Conservation (phyloP, 306 rosid genomes). For the Medicago truncatula region MtrunA17r5.0-ANR NC_053042.1:2907001-2907500, state of each 20-base stretch:
- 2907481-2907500: constrained; percentile 62
- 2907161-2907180: constrained; percentile 66
- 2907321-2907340: constrained; percentile 81
- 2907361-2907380: constrained; percentile 96
- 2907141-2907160: constrained; percentile 49
- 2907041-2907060: neutral
- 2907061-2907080: neutral
- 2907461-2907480: constrained; percentile 52
- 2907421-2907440: constrained; percentile 48
- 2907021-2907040: neutral
- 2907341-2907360: constrained; percentile 94
- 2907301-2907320: constrained; percentile 66
- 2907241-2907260: constrained; percentile 39
- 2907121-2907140: constrained; percentile 48
- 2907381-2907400: constrained; percentile 85
- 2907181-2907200: constrained; percentile 67
- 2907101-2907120: constrained; percentile 43
- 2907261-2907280: constrained; percentile 64
- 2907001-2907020: constrained; percentile 48
- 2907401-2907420: constrained; percentile 82
- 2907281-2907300: constrained; percentile 53
- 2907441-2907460: constrained; percentile 38
- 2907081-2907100: constrained; percentile 50
- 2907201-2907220: constrained; percentile 56
- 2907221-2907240: constrained; percentile 70